Evolutionary conservation across 257 asterid species (phyloP).

Genomic region (Scutellaria galericulata): DNA sequence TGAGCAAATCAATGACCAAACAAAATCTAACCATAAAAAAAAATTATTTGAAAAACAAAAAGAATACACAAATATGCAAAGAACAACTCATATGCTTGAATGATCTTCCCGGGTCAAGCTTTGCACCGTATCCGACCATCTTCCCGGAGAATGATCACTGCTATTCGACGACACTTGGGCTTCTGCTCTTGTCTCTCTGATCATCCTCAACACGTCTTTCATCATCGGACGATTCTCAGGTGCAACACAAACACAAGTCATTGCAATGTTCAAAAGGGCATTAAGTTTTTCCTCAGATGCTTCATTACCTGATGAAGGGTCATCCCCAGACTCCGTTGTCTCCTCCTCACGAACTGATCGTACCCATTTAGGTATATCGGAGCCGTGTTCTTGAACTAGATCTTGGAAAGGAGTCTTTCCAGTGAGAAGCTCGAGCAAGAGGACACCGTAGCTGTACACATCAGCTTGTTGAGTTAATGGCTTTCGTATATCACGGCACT

Average conservation of each 20-base stretch:
- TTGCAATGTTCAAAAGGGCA: slow-evolving; percentile 73
- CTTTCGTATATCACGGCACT: slow-evolving; percentile 72
- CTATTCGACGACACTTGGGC: slow-evolving; percentile 84
- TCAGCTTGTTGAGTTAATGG: slow-evolving; percentile 82
- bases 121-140: slow-evolving; percentile 98
- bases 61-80: slow-evolving; percentile 34
- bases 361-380: slow-evolving; percentile 87
- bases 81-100: slow-evolving; percentile 65
- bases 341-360: slow-evolving; percentile 80
- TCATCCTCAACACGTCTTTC: slow-evolving; percentile 83
- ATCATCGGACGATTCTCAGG: slow-evolving; percentile 67
- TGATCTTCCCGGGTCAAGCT: slow-evolving; percentile 93
- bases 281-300: slow-evolving; percentile 75
- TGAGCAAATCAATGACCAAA: neutral
- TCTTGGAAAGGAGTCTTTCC: slow-evolving; percentile 96
- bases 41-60: slow-evolving; percentile 8
- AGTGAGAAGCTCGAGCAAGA: slow-evolving; percentile 82
- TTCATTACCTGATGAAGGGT: slow-evolving; percentile 69
- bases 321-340: slow-evolving; percentile 81
- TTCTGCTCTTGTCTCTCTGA: slow-evolving; percentile 83
- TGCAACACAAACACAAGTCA: slow-evolving; percentile 68
- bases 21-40: neutral
- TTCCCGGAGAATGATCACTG: slow-evolving; percentile 93
- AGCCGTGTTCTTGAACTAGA: slow-evolving; percentile 88
- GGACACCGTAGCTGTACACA: slow-evolving; percentile 91